Base-by-base conservation (phyloP, 129 eudicot species). In the Flaveria bidentis region DNA sequence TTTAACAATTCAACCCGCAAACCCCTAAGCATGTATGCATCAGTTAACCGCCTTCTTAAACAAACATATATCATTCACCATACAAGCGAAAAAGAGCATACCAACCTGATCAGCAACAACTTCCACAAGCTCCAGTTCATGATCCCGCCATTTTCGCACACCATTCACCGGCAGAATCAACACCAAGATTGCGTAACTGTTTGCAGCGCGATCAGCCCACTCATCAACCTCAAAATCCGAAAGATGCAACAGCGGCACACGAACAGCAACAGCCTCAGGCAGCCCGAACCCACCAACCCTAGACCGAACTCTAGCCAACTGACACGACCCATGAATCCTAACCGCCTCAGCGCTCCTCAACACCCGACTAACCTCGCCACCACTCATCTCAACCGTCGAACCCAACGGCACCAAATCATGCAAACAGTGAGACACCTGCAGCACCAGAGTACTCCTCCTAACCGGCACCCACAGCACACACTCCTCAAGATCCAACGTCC, bases 401-500 rank as follows among this genome's bases (percentile, higher is more conserved):
- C 83, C 91, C 36, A 71, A 71, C 3, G 79, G 75, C 11, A 82
- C 67, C 52, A 82, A 51, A 72, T 61, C 56, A 44, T 63, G 82
- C 72, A 87, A 71, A n/a, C 83, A 52, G 49, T 87, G 83, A 64
- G 84, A 73, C 33, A 87, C 80, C 76, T 74, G 68, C 64, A 87
- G 72, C 61, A 72, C 75, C 77, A 64, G 63, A 53, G 81, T 79
- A 47, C 81, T 77, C 53, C 77, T 80, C 66, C 53, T 76, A 47
- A 84, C 83, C 9, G 92, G 92, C 88, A 87, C 80, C 92, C 92
- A 87, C 18, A 87, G 44, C 0, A 77, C 87, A 74, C 92, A 85
- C 61, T 87, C 92, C 69, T 82, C 87, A 16, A 87, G 83, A 76
- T 82, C 87, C 44, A 87, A 69, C 5, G 85, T 85, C 80, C 83